Base-by-base conservation (phyloP, 495 filamentous ascomycete genomes). In the Hypoxylon cercidicola region DNA sequence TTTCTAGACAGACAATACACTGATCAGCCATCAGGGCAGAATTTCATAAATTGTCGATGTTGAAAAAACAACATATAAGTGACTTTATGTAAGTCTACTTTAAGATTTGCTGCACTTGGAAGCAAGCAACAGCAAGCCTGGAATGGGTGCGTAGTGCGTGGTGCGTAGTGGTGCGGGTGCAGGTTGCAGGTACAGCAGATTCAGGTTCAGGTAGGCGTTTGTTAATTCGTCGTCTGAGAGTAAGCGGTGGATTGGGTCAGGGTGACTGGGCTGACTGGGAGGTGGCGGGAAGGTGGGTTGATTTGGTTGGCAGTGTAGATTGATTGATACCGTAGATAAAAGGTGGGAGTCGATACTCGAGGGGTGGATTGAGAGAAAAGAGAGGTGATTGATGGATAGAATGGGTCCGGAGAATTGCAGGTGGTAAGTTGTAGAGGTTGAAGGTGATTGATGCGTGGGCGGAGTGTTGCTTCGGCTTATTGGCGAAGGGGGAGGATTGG, bases 1-100 rank as follows among this genome's bases (percentile, higher is more conserved):
- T 89, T 78, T 93, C 92, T 77, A 97, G 86, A 86, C 93, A 97
- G 75, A 97, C 90, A 81, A 96, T 97, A 82, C 93, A 97, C 70
- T 92, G 92, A 77, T 96, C 93, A 80, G 91, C 90, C 93, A 95
- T 94, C 71, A 50, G 66, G 69, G 62, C 62, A 70, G 66, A 61
- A 62, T 72, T 55, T 74, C 65, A 72, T 72, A 54, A 50, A 69
- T 45, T 62, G 65, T 54, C 43, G 62, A 63, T 62, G 66, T 68
- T 71, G 69, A 63, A 54, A 65, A 67, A 65, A 69, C 60, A 70
- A 74, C 71, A 74, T 74, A 72, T 74, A 74, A 72, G 61, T 72
- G 71, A 74, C 69, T 68, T 57, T 52, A 37, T 52, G 30, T 61
- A 69, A 65, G 60, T 65, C 56, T 67, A 52, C n/a, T 51, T 66